These are phyloP conservation scores for Leishmania tarentolae DNA, from an alignment of 208 protist species.

Conservation along the genomic window DNA sequence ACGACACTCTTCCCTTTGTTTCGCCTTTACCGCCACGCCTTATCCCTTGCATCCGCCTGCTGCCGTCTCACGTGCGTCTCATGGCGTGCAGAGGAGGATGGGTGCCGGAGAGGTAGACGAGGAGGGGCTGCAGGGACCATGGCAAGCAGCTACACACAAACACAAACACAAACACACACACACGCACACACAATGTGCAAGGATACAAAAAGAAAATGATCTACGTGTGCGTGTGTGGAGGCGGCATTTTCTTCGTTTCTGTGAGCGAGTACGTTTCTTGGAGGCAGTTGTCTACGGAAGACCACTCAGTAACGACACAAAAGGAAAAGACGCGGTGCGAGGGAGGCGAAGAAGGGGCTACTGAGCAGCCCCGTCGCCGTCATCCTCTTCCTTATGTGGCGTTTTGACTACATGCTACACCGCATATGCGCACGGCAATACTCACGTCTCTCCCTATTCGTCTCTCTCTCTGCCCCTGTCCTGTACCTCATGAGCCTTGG, in stretches of 20 bases:
- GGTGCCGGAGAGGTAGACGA: neutral
- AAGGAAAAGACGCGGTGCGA: neutral
- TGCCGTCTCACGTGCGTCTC: neutral
- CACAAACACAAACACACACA: neutral
- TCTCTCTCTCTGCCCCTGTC: conserved; percentile 7
- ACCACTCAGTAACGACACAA: neutral
- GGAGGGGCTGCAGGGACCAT: neutral
- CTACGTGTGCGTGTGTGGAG: neutral
- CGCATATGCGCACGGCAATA: neutral
- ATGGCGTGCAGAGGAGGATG: neutral
- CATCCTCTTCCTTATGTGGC: neutral
- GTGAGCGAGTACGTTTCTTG: neutral
- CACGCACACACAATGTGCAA: neutral
- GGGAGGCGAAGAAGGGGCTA: neutral
- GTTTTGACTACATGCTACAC: neutral
- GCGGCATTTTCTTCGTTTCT: neutral
- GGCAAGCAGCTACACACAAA: neutral
- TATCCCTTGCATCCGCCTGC: neutral
- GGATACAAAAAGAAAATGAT: neutral
- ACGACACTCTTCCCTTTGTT: neutral
- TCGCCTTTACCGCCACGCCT: neutral
- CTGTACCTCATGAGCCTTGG: conserved; percentile 16
- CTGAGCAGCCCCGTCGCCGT: neutral
- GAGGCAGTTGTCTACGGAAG: neutral
- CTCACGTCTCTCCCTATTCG: neutral